Conservation (phyloP, 163 green algal genomes). For the Smithsoniella earleae region DNA sequence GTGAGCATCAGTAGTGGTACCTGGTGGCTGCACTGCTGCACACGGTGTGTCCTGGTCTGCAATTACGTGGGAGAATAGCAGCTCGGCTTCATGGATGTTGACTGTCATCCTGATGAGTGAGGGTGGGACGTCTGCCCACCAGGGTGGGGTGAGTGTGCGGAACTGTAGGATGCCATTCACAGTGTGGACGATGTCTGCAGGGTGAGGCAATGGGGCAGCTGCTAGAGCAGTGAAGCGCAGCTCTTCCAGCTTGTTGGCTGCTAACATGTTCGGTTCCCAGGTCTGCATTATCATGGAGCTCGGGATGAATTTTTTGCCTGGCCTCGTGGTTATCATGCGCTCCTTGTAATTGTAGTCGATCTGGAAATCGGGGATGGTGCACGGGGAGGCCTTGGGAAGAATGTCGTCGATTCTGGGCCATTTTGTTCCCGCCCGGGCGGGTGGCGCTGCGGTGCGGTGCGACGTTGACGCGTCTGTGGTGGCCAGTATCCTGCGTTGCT, state of each 20-base stretch:
- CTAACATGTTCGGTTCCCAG: neutral
- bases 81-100: neutral
- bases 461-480: too few relatives aligned
- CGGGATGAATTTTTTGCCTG: too few relatives aligned
- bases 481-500: too few relatives aligned
- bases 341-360: too few relatives aligned
- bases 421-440: too few relatives aligned
- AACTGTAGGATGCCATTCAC: constrained; percentile 11
- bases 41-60: too few relatives aligned
- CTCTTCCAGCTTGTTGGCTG: neutral
- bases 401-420: too few relatives aligned
- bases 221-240: neutral
- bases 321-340: too few relatives aligned
- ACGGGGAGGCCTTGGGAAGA: too few relatives aligned
- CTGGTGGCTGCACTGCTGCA: neutral
- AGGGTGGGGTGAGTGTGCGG: neutral
- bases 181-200: neutral
- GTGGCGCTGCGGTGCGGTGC: too few relatives aligned
- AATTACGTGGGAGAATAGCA: constrained; percentile 11
- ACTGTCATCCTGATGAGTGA: neutral
- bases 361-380: too few relatives aligned
- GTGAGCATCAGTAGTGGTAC: neutral
- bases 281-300: too few relatives aligned
- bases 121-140: neutral
- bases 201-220: neutral